phyloP scores from a whole-genome alignment of 768 basidiomycete genomes.

The Calocera viscosa region DNA sequence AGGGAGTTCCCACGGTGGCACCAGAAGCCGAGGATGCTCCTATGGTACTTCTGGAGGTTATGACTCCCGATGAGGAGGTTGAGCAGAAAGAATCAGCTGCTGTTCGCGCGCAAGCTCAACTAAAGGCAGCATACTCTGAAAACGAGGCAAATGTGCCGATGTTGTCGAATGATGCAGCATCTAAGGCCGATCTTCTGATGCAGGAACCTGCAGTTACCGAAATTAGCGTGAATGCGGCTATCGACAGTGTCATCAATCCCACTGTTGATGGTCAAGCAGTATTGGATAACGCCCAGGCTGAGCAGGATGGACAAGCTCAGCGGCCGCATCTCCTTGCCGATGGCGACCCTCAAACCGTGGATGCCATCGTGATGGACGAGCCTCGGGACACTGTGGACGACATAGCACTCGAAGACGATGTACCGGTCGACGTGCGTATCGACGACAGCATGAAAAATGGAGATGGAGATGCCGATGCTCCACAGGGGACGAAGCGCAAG shows the following conservation, averaged over 20 bases:
- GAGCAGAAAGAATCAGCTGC: conserved; percentile 10
- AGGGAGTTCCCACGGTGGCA: conserved; percentile 11
- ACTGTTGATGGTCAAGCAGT: conserved; percentile 10
- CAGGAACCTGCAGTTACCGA: neutral
- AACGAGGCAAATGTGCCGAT: neutral
- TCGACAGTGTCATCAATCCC: neutral
- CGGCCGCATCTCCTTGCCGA: neutral
- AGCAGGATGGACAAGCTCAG: neutral
- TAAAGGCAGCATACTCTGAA: neutral
- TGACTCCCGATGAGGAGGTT: neutral
- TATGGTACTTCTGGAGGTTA: neutral
- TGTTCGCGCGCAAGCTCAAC: neutral
- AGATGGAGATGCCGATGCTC: conserved; percentile 3
- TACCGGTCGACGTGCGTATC: conserved; percentile 15
- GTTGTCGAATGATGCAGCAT: neutral
- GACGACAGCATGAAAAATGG: neutral
- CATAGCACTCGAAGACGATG: conserved; percentile 10
- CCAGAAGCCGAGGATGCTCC: conserved; percentile 10
- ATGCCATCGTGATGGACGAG: conserved; percentile 21
- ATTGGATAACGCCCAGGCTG: neutral
- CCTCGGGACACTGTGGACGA: conserved; percentile 16
- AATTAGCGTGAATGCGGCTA: neutral
- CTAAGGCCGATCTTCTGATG: neutral
- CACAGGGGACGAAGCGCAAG: conserved; percentile 36
- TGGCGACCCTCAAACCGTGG: neutral